Conservation (phyloP, 23 red algal genomes). For the Chondrus crispus region DNA sequence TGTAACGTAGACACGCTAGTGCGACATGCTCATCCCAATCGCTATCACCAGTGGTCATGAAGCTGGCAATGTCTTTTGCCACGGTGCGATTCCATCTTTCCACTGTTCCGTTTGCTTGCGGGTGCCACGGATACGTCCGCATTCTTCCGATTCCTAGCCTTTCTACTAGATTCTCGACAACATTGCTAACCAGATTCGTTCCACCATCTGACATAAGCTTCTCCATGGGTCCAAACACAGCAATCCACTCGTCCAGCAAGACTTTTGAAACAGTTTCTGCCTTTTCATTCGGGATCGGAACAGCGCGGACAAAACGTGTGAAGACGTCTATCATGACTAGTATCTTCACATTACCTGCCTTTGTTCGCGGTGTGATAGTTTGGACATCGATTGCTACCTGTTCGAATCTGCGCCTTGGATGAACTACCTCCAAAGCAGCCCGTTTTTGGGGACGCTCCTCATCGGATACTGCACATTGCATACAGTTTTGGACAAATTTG, state of each 20-base stretch:
- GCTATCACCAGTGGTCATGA: background rate
- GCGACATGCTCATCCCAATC: constrained; percentile 22
- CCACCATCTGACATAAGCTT: constrained; percentile 3
- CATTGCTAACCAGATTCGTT: background rate
- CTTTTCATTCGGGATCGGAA: background rate
- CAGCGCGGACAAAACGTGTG: background rate
- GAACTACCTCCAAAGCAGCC: background rate
- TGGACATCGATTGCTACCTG: background rate
- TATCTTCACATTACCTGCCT: background rate
- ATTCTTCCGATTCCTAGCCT: background rate
- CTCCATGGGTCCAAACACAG: constrained; percentile 3
- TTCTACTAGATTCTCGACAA: background rate
- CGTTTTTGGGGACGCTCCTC: background rate
- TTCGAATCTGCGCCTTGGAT: background rate
- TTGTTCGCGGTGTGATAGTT: background rate
- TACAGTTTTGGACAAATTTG: background rate
- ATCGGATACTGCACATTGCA: background rate
- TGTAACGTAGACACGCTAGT: background rate
- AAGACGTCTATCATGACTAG: background rate
- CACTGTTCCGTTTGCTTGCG: constrained; percentile 11
- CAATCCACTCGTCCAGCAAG: constrained; percentile 14
- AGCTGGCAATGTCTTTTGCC: background rate
- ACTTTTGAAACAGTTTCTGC: constrained; percentile 4
- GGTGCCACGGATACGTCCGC: background rate
- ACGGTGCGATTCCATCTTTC: constrained; percentile 13